A percentile compares a stretch with the other conserved stretches of the same genome.
phyloP scores from a whole-genome alignment of 345 rosid genomes.

The Camelina laxa region DNA sequence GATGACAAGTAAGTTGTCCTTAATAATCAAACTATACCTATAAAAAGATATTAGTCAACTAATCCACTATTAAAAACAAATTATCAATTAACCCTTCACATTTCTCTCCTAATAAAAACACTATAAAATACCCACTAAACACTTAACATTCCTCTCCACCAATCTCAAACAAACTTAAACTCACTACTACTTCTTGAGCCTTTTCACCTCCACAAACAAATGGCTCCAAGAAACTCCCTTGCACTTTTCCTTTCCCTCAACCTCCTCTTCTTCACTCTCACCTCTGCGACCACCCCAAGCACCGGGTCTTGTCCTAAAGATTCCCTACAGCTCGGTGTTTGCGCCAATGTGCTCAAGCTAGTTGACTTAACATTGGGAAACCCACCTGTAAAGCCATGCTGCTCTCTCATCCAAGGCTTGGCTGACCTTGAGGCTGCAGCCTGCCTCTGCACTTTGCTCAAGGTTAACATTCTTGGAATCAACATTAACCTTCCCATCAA shows the following conservation, averaged over 20 bases:
- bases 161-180: conserved; percentile 12
- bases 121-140: conserved; percentile 37
- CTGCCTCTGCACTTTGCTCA: conserved; percentile 59
- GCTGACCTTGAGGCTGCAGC: conserved; percentile 57
- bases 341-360: conserved; percentile 47
- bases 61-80: background rate
- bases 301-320: conserved; percentile 46
- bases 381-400: conserved; percentile 53
- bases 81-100: conserved; percentile 1
- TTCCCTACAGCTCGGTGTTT: conserved; percentile 47
- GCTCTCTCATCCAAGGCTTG: conserved; percentile 49
- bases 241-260: conserved; percentile 59
- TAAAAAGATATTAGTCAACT: background rate
- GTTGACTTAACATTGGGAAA: conserved; percentile 44
- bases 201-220: conserved; percentile 2
- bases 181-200: conserved; percentile 19
- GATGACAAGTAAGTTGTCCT: background rate
- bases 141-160: conserved; percentile 24
- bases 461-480: conserved; percentile 51
- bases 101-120: background rate
- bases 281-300: conserved; percentile 42
- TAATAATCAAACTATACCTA: conserved; percentile 1
- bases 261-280: conserved; percentile 56
- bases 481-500: conserved; percentile 50
- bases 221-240: conserved; percentile 59